A percentile compares a stretch with the other conserved stretches of the same genome.
These are phyloP conservation scores for Picea sitchensis DNA, from an alignment of 75 land plant genomes.

Conservation along the genomic window DNA sequence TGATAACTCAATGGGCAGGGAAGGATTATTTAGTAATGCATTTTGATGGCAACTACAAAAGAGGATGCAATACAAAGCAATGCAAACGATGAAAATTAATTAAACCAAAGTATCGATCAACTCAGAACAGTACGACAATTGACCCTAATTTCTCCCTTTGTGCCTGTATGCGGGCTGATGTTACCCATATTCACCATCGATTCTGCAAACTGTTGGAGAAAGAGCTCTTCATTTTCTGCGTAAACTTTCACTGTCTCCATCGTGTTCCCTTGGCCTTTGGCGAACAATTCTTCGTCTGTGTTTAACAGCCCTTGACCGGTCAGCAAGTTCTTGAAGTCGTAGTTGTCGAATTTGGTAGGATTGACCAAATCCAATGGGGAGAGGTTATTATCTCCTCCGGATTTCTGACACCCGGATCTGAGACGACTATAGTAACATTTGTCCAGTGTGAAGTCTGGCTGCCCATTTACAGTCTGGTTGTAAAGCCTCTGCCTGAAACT, in stretches of 20 bases:
- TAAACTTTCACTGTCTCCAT: conserved; percentile 45
- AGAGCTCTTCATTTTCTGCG: conserved; percentile 37
- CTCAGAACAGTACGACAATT: conserved; percentile 44
- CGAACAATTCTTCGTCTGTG: conserved; percentile 49
- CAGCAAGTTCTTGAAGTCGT: conserved; percentile 63
- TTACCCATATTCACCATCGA: conserved; percentile 78
- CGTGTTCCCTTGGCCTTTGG: conserved; percentile 19
- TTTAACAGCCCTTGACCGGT: conserved; percentile 45
- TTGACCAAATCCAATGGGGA: conserved; percentile 51
- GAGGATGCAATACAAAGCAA: no score
- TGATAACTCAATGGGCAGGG: no score
- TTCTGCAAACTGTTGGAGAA: conserved; percentile 58
- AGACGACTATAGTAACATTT: conserved; percentile 27
- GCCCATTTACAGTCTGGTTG: no score
- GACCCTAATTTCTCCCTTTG: conserved; percentile 67
- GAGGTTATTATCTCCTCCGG: conserved; percentile 58
- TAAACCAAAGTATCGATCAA: no score
- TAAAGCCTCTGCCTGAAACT: no score
- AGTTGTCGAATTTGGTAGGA: conserved; percentile 65
- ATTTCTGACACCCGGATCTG: conserved; percentile 44
- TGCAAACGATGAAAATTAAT: no score
- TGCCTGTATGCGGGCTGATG: conserved; percentile 50
- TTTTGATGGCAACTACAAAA: no score
- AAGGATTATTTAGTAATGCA: no score
- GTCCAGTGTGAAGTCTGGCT: no score